Evolutionary conservation across 2,329 filamentous ascomycete genomes (phyloP).

Genomic region (Colletotrichum eremochloae): DNA sequence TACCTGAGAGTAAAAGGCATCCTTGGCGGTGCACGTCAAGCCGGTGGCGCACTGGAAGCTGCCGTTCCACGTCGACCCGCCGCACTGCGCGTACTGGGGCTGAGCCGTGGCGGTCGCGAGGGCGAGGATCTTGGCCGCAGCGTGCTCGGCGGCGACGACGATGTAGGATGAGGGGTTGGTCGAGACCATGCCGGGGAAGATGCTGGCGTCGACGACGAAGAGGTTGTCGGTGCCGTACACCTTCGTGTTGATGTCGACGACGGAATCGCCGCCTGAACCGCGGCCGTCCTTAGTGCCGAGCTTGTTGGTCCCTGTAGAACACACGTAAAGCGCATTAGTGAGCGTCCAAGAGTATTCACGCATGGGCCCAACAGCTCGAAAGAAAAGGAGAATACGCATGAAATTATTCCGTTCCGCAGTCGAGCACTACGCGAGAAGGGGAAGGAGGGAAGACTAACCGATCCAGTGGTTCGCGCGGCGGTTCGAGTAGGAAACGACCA

Average conservation of each 20-base stretch:
- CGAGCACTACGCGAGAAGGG: background rate
- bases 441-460: conserved; percentile 46
- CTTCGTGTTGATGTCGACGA: conserved; percentile 73
- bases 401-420: background rate
- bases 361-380: too few relatives aligned
- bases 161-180: conserved; percentile 77
- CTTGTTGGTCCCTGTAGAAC: conserved; percentile 62
- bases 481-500: conserved; percentile 56
- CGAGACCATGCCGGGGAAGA: conserved; percentile 77
- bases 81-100: conserved; percentile 43
- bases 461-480: conserved; percentile 67
- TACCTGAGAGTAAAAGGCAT: conserved; percentile 44
- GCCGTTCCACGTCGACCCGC: conserved; percentile 45
- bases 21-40: conserved; percentile 41
- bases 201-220: conserved; percentile 76
- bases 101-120: conserved; percentile 33
- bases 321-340: background rate
- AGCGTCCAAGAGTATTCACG: background rate
- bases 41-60: conserved; percentile 43
- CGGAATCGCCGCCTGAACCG: conserved; percentile 64
- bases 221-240: conserved; percentile 78
- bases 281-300: conserved; percentile 70
- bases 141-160: conserved; percentile 74
- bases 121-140: conserved; percentile 52
- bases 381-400: background rate